Conservation (phyloP, 495 filamentous ascomycete species). For the Aspergillus carlsbadensis region DNA sequence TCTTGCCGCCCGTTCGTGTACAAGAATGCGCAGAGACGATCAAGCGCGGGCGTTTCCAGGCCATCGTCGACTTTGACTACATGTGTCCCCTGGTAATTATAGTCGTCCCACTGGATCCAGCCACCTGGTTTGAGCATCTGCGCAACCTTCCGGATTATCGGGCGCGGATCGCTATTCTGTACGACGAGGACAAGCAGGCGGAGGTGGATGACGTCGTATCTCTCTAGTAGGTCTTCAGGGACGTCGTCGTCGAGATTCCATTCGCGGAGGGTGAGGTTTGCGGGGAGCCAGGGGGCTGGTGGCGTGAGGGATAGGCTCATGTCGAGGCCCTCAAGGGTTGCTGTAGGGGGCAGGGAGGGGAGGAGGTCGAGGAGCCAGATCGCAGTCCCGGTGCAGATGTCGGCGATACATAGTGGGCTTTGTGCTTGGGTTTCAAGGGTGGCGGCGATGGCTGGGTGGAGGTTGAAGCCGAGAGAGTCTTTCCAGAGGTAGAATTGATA, state of each 20-base stretch:
- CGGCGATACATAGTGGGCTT: conserved; percentile 1
- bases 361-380: conserved; percentile 11
- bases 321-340: conserved; percentile 22
- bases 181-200: conserved; percentile 29
- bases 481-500: conserved; percentile 13
- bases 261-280: conserved; percentile 19
- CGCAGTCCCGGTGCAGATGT: conserved; percentile 1
- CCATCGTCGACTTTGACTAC: conserved; percentile 10
- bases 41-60: conserved; percentile 5
- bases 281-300: conserved; percentile 22
- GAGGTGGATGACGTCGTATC: conserved; percentile 37
- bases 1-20: conserved; percentile 15
- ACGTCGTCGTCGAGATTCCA: conserved; percentile 26
- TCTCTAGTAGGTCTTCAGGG: conserved; percentile 21
- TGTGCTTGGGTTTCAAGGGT: background rate
- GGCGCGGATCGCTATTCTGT: conserved; percentile 17
- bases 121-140: conserved; percentile 33
- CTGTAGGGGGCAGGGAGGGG: background rate
- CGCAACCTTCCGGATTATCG: conserved; percentile 17
- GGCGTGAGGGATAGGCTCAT: conserved; percentile 25
- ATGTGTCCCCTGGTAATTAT: conserved; percentile 6
- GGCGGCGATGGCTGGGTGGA: conserved; percentile 2
- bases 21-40: conserved; percentile 3
- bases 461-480: conserved; percentile 6
- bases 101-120: conserved; percentile 36